Evolutionary conservation across 129 eudicot genomes (phyloP).

Genomic region (Apium graveolens): DNA sequence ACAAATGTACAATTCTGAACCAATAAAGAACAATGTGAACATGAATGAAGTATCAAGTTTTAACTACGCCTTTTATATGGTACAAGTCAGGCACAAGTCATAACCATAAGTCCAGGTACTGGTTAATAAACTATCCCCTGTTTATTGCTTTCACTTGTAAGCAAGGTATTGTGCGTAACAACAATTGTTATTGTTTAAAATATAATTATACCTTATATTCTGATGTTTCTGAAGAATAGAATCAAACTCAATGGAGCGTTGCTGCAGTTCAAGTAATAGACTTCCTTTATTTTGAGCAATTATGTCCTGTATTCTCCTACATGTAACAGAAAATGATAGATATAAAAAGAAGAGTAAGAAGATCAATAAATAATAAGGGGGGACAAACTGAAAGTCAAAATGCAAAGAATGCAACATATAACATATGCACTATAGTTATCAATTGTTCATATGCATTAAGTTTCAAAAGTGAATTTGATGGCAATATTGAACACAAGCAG

Average conservation of each 20-base stretch:
- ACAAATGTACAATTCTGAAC: not conserved
- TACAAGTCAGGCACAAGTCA: no score
- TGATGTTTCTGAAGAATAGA: slow-evolving; percentile 78
- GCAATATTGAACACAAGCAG: not conserved
- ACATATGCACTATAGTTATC: not conserved
- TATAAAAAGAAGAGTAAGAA: not conserved
- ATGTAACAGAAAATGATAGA: not conserved
- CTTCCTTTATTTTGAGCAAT: slow-evolving; percentile 72
- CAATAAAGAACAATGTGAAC: not conserved
- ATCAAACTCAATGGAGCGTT: slow-evolving; percentile 82
- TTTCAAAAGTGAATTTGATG: not conserved
- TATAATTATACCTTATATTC: slow-evolving; percentile 51
- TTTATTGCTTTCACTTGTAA: not conserved
- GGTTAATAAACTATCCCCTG: not conserved
- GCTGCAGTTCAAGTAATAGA: slow-evolving; percentile 89
- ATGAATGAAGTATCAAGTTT: not conserved
- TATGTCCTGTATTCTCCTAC: slow-evolving; percentile 76
- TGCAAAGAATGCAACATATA: not conserved
- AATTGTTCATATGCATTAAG: not conserved
- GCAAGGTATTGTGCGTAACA: not conserved
- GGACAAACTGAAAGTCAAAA: not conserved
- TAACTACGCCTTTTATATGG: not conserved
- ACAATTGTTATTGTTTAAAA: not conserved
- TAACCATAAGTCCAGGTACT: not conserved
- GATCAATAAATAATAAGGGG: not conserved